A percentile compares a stretch with the other conserved stretches of the same genome.
Conservation (phyloP, 2,329 filamentous ascomycete species). For the Verruconis gallopava region DNA sequence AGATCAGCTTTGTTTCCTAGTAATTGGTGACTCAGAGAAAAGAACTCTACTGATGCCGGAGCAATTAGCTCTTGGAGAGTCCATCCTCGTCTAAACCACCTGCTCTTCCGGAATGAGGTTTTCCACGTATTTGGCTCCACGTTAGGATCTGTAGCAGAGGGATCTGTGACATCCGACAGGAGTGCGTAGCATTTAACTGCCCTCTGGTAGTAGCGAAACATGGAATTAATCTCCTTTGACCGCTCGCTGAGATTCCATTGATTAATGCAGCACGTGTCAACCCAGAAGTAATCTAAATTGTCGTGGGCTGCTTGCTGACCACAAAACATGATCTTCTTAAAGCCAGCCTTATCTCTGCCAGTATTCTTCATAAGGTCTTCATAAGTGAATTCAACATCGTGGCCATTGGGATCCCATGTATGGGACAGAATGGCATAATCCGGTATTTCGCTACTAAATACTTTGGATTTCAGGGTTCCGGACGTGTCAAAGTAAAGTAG, state of each 20-base stretch:
- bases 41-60: not conserved
- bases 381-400: too few species aligned
- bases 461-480: too few species aligned
- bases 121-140: too few species aligned
- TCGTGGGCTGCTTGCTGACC: conserved; percentile 7
- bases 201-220: conserved; percentile 9
- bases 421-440: too few species aligned
- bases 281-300: conserved; percentile 9
- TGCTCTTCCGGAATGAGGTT: conserved; percentile 9
- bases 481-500: too few species aligned
- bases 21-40: not conserved
- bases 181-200: not conserved
- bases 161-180: not conserved
- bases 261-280: conserved; percentile 3
- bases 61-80: too few species aligned
- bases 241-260: conserved; percentile 8
- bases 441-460: too few species aligned
- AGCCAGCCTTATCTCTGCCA: conserved; percentile 7
- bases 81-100: too few species aligned
- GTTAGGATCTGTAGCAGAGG: not conserved
- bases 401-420: too few species aligned
- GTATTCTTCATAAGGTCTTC: conserved; percentile 4
- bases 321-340: conserved; percentile 11
- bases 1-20: conserved; percentile 7
- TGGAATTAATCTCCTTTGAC: conserved; percentile 12